These are phyloP conservation scores for Sutorius eximius DNA, from an alignment of 1,284 basidiomycete species.

Conservation along the genomic window DNA sequence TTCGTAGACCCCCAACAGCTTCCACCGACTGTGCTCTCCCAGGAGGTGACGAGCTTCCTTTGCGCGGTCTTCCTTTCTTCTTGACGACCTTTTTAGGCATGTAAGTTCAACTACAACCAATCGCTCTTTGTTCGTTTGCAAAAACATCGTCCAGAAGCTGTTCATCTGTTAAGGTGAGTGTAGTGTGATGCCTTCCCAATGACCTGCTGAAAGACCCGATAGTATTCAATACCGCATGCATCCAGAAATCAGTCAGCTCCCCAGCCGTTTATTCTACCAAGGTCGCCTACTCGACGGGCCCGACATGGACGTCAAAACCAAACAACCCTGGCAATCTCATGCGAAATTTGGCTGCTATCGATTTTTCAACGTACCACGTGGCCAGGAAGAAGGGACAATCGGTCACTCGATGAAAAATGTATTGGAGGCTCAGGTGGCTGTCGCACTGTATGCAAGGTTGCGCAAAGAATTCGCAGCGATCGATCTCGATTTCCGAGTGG, in stretches of 20 bases:
- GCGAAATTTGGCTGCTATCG: conserved; percentile 84
- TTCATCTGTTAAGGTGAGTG: conserved; percentile 85
- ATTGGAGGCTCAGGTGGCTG: conserved; percentile 76
- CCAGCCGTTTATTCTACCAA: conserved; percentile 89
- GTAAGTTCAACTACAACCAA: conserved; percentile 81
- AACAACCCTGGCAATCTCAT: conserved; percentile 83
- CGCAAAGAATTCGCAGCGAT: conserved; percentile 61
- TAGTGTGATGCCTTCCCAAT: neutral
- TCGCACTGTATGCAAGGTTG: conserved; percentile 79
- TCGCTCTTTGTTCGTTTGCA: conserved; percentile 94
- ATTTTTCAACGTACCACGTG: conserved; percentile 78
- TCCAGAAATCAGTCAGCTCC: conserved; percentile 89
- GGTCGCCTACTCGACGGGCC: conserved; percentile 85
- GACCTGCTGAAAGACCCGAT: conserved; percentile 12
- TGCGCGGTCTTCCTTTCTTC: neutral
- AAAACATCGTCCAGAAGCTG: conserved; percentile 72
- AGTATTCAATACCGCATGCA: conserved; percentile 99
- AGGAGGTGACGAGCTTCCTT: conserved; percentile 47
- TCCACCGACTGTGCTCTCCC: conserved; percentile 94
- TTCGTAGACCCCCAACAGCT: conserved; percentile 89
- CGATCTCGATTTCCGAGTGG: conserved; percentile 79
- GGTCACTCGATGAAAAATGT: conserved; percentile 81
- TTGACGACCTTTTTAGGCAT: conserved; percentile 52
- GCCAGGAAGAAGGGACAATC: conserved; percentile 54
- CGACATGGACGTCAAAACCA: conserved; percentile 82